A percentile compares a stretch with the other conserved stretches of the same genome.
These are phyloP conservation scores for Beta macrorhiza DNA, from an alignment of 179 eudicot genomes.

Conservation along the genomic window DNA sequence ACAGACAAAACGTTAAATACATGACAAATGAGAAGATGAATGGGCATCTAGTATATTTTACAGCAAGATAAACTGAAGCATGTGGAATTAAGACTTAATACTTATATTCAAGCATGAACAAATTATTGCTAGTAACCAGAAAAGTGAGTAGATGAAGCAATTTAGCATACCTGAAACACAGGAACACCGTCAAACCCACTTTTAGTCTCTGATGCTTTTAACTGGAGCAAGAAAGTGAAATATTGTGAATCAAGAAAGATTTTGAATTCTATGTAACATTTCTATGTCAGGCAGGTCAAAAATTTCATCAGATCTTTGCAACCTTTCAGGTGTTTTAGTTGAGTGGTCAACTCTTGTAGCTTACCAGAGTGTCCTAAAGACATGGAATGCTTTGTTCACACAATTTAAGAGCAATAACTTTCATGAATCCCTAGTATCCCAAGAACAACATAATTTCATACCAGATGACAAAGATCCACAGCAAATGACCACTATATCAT, in stretches of 20 bases:
- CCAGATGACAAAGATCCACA: neutral
- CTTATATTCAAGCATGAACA: neutral
- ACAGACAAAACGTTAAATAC: neutral
- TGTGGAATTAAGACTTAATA: neutral
- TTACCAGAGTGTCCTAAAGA: constrained; percentile 9
- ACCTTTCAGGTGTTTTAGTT: constrained; percentile 16
- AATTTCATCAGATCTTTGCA: neutral
- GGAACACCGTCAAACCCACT: constrained; percentile 97
- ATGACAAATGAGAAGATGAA: neutral
- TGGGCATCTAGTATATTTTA: neutral
- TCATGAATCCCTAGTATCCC: neutral
- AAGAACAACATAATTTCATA: neutral
- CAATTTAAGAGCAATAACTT: neutral
- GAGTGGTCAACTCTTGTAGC: constrained; percentile 8
- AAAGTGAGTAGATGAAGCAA: neutral
- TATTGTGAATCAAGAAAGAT: neutral
- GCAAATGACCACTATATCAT: neutral
- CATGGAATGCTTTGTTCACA: neutral
- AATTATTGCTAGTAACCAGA: neutral
- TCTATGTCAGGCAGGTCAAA: neutral
- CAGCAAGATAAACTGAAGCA: neutral
- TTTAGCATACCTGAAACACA: constrained; percentile 75
- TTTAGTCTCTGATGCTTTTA: constrained; percentile 59
- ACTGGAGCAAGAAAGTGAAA: constrained; percentile 41
- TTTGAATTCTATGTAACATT: neutral